Evolutionary conservation across 2,329 filamentous ascomycete species (phyloP), one percentile per base, ranked within the genome.

Genomic region (Pestalotiopsis sp.): DNA sequence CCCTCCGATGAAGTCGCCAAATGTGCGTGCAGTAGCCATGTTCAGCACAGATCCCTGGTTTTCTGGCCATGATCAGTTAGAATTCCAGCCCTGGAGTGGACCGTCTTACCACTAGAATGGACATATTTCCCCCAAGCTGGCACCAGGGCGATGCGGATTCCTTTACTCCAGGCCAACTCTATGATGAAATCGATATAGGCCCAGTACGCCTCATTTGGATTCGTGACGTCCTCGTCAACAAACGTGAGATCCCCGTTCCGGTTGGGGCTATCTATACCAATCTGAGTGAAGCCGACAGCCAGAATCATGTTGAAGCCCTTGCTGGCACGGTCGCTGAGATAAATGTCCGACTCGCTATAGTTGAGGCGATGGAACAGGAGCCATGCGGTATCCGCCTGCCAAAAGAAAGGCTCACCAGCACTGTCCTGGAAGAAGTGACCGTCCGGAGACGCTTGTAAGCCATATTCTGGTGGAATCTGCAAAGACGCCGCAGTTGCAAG

Each of bases 1-100:
- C 36, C 69, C 65, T 9, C 72, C 73, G 27, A 75, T 70, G 4
- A 72, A 74, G n/a, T 69, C 64, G 7, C 74, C 74, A 25, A 74
- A 75, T 9, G 38, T 36, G 11, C 57, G 39, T 31, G 57, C 66
- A 31, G 66, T 67, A 5, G 36, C 23, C n/a, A 38, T 67, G n/a
- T 67, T 67, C n/a, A 67, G 20, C 7, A 67, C 65, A 23, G 64
- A 66, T 14, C 49, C 64, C 31, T 57, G 14, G 20, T 66, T 66
- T 14, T 66, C 64, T 66, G 23, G 23, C 38, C 23, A 25, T 14
- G 38, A 12, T 65, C 38, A 49, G 38, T 23, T 27, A 4, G 23
- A 31, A 52, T 25, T 23, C n/a, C 31, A 59, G 23, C 17, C 7
- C 12, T 12, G 27, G 31, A 13, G 4, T 41, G 25, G 1, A 0